Evolutionary conservation across 2,329 filamentous ascomycete species (phyloP).

Genomic region (Leptographium lundbergii): DNA sequence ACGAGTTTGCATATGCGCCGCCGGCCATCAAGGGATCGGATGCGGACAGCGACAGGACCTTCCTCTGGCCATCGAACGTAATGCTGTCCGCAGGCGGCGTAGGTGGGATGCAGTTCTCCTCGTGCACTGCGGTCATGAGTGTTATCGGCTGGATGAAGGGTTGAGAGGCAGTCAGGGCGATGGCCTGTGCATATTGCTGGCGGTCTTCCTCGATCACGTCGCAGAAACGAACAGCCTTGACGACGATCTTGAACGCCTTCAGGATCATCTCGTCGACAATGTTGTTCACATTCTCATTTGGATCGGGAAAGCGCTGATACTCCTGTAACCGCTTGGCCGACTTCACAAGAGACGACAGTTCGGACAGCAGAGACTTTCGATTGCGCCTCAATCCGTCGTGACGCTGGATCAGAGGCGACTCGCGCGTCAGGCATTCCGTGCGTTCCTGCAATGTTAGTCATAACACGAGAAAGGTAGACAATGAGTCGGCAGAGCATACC

Average conservation of each 20-base stretch:
- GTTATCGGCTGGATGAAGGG: conserved; percentile 38
- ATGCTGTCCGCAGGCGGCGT: conserved; percentile 50
- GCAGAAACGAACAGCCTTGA: conserved; percentile 75
- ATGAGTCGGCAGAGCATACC: conserved; percentile 39
- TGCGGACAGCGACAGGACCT: background rate
- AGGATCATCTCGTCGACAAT: conserved; percentile 87
- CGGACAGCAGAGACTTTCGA: conserved; percentile 77
- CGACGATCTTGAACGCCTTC: conserved; percentile 90
- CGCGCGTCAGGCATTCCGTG: conserved; percentile 75
- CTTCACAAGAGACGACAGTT: conserved; percentile 81
- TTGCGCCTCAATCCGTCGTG: conserved; percentile 67
- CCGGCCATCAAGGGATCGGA: background rate
- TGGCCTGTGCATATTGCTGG: conserved; percentile 33
- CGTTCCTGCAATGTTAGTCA: conserved; percentile 50
- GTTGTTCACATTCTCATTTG: conserved; percentile 51
- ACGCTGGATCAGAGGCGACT: conserved; percentile 60
- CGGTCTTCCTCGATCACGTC: conserved; percentile 66
- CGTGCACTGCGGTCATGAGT: conserved; percentile 46
- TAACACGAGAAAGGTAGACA: background rate
- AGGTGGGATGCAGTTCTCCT: conserved; percentile 45
- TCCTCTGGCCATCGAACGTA: conserved; percentile 27
- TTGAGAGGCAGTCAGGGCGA: conserved; percentile 22
- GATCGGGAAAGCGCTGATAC: conserved; percentile 38
- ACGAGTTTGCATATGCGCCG: background rate
- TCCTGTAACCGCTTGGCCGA: conserved; percentile 77